Percentiles rank a stretch among this genome's conserved stretches.
phyloP scores from a whole-genome alignment of 2,329 filamentous ascomycete species.

The Metarhizium anisopliae region DNA sequence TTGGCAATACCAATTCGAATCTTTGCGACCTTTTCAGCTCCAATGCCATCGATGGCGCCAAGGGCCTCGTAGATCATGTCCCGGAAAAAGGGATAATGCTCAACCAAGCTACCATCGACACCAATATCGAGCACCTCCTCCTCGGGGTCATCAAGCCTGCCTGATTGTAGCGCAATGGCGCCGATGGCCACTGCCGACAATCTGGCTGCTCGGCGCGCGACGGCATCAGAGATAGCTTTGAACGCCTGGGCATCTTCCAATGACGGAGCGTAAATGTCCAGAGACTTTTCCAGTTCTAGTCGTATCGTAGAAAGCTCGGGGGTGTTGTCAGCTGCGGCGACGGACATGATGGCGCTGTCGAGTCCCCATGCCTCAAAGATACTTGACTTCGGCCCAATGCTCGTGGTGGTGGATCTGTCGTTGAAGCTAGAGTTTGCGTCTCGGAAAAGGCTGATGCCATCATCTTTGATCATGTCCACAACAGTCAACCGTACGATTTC shows the following conservation, averaged over 20 bases:
- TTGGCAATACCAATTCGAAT: conserved; percentile 94
- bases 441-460: conserved; percentile 61
- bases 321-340: conserved; percentile 72
- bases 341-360: conserved; percentile 83
- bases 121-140: conserved; percentile 79
- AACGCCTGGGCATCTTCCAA: conserved; percentile 82
- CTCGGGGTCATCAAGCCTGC: conserved; percentile 52
- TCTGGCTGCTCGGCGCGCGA: conserved; percentile 81
- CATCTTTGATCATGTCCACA: conserved; percentile 61
- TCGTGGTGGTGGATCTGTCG: conserved; percentile 60
- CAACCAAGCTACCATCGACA: conserved; percentile 88
- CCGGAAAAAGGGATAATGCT: conserved; percentile 91
- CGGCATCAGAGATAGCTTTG: conserved; percentile 70
- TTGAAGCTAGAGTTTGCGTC: conserved; percentile 66
- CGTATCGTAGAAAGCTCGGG: conserved; percentile 64
- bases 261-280: conserved; percentile 68
- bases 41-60: conserved; percentile 67
- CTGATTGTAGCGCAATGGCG: conserved; percentile 73
- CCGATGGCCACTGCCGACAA: conserved; percentile 82
- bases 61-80: conserved; percentile 80
- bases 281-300: conserved; percentile 66
- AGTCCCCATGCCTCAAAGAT: conserved; percentile 80
- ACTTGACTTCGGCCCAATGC: conserved; percentile 53
- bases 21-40: conserved; percentile 67
- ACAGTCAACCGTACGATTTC: conserved; percentile 80